Base-by-base conservation (phyloP, 2,329 filamentous ascomycete genomes). In the Lachnellula hyalina region DNA sequence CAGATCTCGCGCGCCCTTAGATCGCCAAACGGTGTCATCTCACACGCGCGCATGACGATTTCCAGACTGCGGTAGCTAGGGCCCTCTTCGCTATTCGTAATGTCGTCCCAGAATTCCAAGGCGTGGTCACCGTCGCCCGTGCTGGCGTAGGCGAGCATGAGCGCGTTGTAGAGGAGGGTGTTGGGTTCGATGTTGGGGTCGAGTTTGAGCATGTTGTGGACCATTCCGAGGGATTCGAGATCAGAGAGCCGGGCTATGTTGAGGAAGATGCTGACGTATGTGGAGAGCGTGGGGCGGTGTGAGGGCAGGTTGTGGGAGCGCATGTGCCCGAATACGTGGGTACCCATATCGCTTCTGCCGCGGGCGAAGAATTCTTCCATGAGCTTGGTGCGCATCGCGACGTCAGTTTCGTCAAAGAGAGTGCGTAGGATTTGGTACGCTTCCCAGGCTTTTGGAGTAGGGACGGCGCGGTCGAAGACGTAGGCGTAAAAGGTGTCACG, bases 181-280 rank as follows among this genome's bases (percentile, higher is more conserved):
- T 81, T 85, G 4, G 86, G 79, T 63, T 92, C 84, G 38, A 97
- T 79, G 42, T 83, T 81, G n/a, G 85, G 80, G 70, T 99, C 94
- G 70, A 96, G 85, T 73, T 96, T 97, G 62, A 96, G 78, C 83
- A 96, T 93, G 68, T 96, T 96, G 74, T 96, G 88, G 2, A 96
- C 82, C 58, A 87, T 82, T 55, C 84, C 82, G 19, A 96, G 74
- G 42, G 84, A 84, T 53, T 89, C 84, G 1, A 73, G 66, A 63
- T 88, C 84, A 8, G 77, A 72, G 42, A 73, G 71, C n/a, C 72
- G 70, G 3, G 86, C 85, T 23, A 96, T 81, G 2, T 90, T 89
- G 56, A 89, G 82, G 54, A 97, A 86, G 58, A 86, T 92, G 35
- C 79, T 74, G 3, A 89, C 80, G 67, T 99, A 99, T 5, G 87